Percentiles rank a stretch among this genome's conserved stretches.
These are phyloP conservation scores for Vaccinium darrowii DNA, from an alignment of 148 eudicot species.

Conservation along the genomic window DNA sequence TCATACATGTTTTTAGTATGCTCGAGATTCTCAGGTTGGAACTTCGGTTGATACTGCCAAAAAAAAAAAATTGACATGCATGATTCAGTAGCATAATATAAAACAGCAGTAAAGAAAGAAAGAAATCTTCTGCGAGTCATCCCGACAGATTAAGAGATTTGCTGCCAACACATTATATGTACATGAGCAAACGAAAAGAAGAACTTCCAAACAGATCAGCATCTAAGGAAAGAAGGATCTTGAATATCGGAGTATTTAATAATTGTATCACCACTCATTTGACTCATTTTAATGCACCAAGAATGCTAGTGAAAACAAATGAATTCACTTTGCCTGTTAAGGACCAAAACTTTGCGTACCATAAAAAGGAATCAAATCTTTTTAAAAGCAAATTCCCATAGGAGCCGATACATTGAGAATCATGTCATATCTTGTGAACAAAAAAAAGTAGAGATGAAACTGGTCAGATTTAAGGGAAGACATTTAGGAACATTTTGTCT, in stretches of 20 bases:
- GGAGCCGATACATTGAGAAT: too few species aligned
- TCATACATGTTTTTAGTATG: conserved; percentile 18
- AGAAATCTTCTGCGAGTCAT: neutral
- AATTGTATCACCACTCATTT: neutral
- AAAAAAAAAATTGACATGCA: too few species aligned
- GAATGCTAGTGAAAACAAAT: neutral
- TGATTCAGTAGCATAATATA: neutral
- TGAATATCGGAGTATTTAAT: neutral
- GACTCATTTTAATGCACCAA: neutral
- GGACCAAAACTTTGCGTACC: too few species aligned
- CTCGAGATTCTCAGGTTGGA: conserved; percentile 17
- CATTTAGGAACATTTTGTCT: too few species aligned
- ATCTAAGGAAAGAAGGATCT: neutral
- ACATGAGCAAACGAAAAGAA: neutral
- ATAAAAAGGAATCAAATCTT: too few species aligned
- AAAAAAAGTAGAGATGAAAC: too few species aligned
- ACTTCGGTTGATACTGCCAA: conserved; percentile 15
- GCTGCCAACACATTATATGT: neutral
- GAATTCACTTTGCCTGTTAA: too few species aligned
- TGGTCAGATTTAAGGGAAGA: too few species aligned
- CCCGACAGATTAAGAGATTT: neutral
- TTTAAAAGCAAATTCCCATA: too few species aligned
- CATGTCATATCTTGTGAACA: too few species aligned
- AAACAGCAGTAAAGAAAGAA: neutral
- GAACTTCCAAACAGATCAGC: neutral